These are phyloP conservation scores for Didymella glomerata DNA, from an alignment of 2,329 filamentous ascomycete species.

Conservation along the genomic window DNA sequence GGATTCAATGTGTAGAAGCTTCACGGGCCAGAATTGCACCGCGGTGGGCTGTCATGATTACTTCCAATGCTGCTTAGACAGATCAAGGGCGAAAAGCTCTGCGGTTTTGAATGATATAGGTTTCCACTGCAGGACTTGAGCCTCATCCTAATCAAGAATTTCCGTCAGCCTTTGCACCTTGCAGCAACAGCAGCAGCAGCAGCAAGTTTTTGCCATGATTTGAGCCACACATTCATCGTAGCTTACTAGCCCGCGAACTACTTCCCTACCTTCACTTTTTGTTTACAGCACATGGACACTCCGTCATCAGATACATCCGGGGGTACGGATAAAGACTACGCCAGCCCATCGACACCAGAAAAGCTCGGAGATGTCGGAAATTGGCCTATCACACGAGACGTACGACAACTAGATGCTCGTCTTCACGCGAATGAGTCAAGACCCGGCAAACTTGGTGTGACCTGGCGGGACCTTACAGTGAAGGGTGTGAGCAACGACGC, in stretches of 20 bases:
- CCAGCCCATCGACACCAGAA: not conserved
- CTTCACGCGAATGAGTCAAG: not conserved
- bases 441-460: not conserved
- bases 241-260: no score
- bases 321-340: not conserved
- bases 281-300: not conserved
- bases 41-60: not conserved
- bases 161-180: not conserved
- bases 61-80: not conserved
- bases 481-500: not conserved
- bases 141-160: not conserved
- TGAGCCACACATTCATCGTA: no score
- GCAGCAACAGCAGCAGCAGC: no score
- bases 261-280: not conserved
- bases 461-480: not conserved
- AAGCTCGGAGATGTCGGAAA: not conserved
- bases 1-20: not conserved
- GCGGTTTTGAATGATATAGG: not conserved
- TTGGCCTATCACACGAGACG: not conserved
- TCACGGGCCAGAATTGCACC: not conserved
- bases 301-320: not conserved
- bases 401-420: not conserved
- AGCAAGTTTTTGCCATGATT: no score
- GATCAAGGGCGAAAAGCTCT: not conserved
- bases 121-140: not conserved